phyloP scores from a whole-genome alignment of 2,329 filamentous ascomycete genomes.

The Cladophialophora immunda region DNA sequence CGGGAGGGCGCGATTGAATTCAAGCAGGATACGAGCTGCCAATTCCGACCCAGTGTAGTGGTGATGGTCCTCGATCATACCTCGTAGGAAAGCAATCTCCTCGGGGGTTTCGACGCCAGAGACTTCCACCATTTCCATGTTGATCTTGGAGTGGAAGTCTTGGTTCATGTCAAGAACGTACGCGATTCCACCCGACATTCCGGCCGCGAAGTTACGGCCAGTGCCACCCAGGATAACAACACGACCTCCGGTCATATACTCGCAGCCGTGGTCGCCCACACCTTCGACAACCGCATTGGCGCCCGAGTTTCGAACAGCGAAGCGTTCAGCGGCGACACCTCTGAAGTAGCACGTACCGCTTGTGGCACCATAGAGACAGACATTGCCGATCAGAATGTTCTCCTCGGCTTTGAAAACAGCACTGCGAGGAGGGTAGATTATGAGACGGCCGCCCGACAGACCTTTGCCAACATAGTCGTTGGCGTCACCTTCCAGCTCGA shows the following conservation, averaged over 20 bases:
- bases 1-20: constrained; percentile 89
- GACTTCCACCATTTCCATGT: constrained; percentile 96
- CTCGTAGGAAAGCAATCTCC: constrained; percentile 89
- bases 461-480: constrained; percentile 99
- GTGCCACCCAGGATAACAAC: constrained; percentile 86
- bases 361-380: constrained; percentile 94
- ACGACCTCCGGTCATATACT: constrained; percentile 98
- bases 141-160: constrained; percentile 92
- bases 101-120: constrained; percentile 81
- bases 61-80: constrained; percentile 94
- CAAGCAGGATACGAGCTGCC: constrained; percentile 89
- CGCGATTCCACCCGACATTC: constrained; percentile 98
- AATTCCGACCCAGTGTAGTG: constrained; percentile 97
- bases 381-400: constrained; percentile 92
- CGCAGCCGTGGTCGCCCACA: constrained; percentile 93
- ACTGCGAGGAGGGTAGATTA: constrained; percentile 89
- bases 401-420: constrained; percentile 96
- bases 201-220: constrained; percentile 95
- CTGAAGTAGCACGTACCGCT: constrained; percentile 94
- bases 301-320: constrained; percentile 95
- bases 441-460: constrained; percentile 88
- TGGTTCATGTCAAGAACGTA: constrained; percentile 90
- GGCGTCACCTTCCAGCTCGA: constrained; percentile 93
- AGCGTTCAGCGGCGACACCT: constrained; percentile 93
- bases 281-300: constrained; percentile 96